Percentiles rank a stretch among this genome's conserved stretches.
Evolutionary conservation across 176 grass and related monocot species (phyloP).

Genomic region (maize (Zea mays)): DNA sequence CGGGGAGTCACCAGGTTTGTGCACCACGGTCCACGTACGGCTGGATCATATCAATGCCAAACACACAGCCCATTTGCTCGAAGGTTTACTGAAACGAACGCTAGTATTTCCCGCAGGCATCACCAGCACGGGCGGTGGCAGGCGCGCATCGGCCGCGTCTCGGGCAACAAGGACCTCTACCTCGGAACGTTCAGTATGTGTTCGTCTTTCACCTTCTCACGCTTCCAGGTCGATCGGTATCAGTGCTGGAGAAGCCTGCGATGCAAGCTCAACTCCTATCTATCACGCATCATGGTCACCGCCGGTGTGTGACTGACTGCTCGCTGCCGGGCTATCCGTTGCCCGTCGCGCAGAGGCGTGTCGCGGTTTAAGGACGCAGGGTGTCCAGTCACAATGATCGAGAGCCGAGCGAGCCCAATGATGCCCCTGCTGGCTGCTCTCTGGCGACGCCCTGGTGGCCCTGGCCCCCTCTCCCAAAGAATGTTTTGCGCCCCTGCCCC

Average conservation of each 20-base stretch:
- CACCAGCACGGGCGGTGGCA: slow-evolving; percentile 83
- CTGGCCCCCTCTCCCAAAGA: slow-evolving; percentile 61
- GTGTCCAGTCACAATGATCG: slow-evolving; percentile 76
- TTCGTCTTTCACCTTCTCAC: slow-evolving; percentile 7
- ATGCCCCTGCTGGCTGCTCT: no score
- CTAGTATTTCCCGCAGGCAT: slow-evolving; percentile 44
- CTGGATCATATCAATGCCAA: no score
- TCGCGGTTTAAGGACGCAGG: slow-evolving; percentile 56
- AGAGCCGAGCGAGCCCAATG: slow-evolving; percentile 45
- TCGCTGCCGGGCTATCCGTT: not conserved
- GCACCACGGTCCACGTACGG: no score
- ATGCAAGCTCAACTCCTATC: no score
- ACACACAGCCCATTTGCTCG: not conserved
- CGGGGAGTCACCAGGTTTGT: slow-evolving; percentile 67
- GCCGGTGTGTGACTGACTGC: slow-evolving; percentile 1
- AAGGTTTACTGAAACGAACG: not conserved
- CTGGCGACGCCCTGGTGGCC: no score
- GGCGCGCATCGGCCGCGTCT: slow-evolving; percentile 80
- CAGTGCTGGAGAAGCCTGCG: not conserved
- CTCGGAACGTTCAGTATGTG: slow-evolving; percentile 72
- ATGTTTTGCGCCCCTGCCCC: slow-evolving; percentile 60
- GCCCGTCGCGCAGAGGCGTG: slow-evolving; percentile 43
- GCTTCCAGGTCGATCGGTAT: slow-evolving; percentile 4
- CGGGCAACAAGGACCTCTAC: slow-evolving; percentile 88
- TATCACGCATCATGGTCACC: slow-evolving; percentile 37